Percentiles rank a stretch among this genome's conserved stretches.
Evolutionary conservation across 2,329 filamentous ascomycete genomes (phyloP).

Genomic region (Arthroderma sp.): DNA sequence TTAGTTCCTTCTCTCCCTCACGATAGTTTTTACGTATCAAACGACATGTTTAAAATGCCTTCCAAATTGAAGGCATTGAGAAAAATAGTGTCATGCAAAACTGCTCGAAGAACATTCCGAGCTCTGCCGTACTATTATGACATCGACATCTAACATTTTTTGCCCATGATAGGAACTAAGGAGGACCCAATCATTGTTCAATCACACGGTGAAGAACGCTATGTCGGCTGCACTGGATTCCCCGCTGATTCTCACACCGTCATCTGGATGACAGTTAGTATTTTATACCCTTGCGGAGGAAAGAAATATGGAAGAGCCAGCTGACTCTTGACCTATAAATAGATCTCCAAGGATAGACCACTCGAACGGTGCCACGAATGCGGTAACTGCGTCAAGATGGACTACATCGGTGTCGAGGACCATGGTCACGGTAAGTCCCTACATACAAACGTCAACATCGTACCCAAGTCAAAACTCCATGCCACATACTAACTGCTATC

Average conservation of each 20-base stretch:
- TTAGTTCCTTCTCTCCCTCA: slow-evolving; percentile 28
- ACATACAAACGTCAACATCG: not conserved
- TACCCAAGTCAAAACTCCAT: not conserved
- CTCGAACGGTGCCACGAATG: slow-evolving; percentile 94
- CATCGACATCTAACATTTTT: no score
- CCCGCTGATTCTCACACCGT: slow-evolving; percentile 86
- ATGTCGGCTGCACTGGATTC: slow-evolving; percentile 86
- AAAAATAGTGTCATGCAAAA: not conserved
- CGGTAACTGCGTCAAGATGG: slow-evolving; percentile 94
- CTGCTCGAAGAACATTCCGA: not conserved
- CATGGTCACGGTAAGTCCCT: slow-evolving; percentile 34
- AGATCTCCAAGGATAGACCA: slow-evolving; percentile 81
- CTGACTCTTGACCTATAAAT: not conserved
- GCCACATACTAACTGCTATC: not conserved
- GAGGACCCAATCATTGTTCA: slow-evolving; percentile 82
- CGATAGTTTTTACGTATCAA: no score
- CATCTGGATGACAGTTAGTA: slow-evolving; percentile 73
- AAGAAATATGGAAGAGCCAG: not conserved
- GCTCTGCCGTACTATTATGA: not conserved
- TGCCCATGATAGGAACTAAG: slow-evolving; percentile 53
- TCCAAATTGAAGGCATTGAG: not conserved
- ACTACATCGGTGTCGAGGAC: slow-evolving; percentile 77
- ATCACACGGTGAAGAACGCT: slow-evolving; percentile 91
- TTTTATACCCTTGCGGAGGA: not conserved
- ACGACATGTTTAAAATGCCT: not conserved